Conservation (phyloP, 2,329 filamentous ascomycete species). For the Cordyceps pruinosa region DNA sequence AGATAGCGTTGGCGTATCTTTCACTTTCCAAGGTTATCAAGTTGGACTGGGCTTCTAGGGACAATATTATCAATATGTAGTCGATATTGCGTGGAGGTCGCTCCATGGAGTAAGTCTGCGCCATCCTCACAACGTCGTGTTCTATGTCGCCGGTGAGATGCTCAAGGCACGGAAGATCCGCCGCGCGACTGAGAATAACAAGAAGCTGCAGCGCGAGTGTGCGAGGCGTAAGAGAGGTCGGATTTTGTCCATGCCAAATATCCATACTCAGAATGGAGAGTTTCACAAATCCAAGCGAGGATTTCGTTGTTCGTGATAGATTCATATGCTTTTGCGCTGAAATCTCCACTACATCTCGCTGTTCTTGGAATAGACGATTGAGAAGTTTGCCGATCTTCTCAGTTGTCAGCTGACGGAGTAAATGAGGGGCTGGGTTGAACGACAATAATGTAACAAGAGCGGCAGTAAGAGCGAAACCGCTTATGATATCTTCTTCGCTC, state of each 20-base stretch:
- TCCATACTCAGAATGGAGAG: constrained; percentile 42
- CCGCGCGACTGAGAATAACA: constrained; percentile 4
- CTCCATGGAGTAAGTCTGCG: constrained; percentile 17
- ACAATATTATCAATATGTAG: constrained; percentile 37
- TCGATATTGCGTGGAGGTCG: constrained; percentile 25
- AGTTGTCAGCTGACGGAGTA: constrained; percentile 49
- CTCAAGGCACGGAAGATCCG: constrained; percentile 13
- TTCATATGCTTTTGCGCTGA: constrained; percentile 60
- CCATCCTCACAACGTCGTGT: constrained; percentile 20
- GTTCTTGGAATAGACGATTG: constrained; percentile 43
- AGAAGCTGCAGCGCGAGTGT: constrained; percentile 57
- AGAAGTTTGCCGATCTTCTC: constrained; percentile 51
- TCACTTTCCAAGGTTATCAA: constrained; percentile 16
- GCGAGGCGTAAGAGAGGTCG: constrained; percentile 51
- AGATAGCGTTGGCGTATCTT: constrained; percentile 23
- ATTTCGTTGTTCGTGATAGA: constrained; percentile 58
- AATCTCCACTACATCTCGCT: constrained; percentile 52
- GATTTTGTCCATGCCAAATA: constrained; percentile 53
- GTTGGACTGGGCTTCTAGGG: constrained; percentile 29
- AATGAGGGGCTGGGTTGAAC: constrained; percentile 52
- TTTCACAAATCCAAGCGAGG: constrained; percentile 49
- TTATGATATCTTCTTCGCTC: constrained; percentile 52
- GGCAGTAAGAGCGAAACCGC: constrained; percentile 57
- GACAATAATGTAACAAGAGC: constrained; percentile 57
- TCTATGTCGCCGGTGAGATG: constrained; percentile 25